Base-by-base conservation (phyloP, 352 stramenopile species). In the Globisporangium barbulae region DNA sequence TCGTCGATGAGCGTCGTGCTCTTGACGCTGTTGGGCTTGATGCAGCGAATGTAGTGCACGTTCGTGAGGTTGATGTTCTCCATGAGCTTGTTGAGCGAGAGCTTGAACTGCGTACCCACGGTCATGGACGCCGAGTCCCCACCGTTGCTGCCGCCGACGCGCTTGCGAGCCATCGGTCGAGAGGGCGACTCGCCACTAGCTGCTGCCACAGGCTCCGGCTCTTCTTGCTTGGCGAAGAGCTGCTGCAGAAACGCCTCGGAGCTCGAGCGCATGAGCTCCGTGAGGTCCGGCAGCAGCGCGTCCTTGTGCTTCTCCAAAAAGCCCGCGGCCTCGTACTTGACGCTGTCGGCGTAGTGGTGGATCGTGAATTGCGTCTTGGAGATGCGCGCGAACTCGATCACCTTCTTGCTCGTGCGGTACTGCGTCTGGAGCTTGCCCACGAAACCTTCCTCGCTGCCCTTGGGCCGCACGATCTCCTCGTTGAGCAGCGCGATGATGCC, bases 261-360 rank as follows among this genome's bases (percentile, higher is more conserved):
- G 49, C 81, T 88, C 33, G 65, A 59, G 19, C 77, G 77, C 79
- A 93, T 88, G 10, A 93, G 71, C 33, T 86, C 72, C 35, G 89
- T 92, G 53, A 98, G 79, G 69, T 98, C 93, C 28, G 96, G 94
- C 10, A 94, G 89, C 35, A 98, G 68, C 3, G 89, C 87, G 67
- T 98, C 91, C 69, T 97, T 95, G 79, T 98, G 97, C 68, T 98
- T 98, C 66, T 98, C 94, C 3, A 98, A 64, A 65, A 98, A 98
- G 1, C 91, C 92, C 2, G 58, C 79, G 3, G 90, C 82, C 44
- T 94, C 82, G 72, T 99, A 99, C 42, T 79, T 81, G n/a, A 98
- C 96, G 15, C 75, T 78, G 15, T 87, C 96, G 3, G 96, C 96
- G 68, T 98, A 98, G 72, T 98, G 96, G 31, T 94, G 81, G 12